Conservation (phyloP, 169 alveolate species). For the Pseudocohnilembus persalinus region DNA sequence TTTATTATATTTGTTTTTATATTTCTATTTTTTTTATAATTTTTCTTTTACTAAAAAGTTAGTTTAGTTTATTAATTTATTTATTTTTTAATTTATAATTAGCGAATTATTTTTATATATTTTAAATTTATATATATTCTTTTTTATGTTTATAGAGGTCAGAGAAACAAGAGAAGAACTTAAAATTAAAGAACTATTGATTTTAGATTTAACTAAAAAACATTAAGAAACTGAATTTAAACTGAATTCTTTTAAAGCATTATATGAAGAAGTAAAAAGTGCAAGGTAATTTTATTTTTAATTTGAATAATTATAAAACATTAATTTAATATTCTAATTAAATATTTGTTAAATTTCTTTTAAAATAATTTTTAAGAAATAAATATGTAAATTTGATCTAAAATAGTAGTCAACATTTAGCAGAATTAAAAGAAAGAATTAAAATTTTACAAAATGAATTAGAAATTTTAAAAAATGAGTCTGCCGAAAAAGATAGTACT, state of each 20-base stretch:
- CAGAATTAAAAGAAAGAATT: conserved; percentile 87
- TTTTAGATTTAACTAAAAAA: conserved; percentile 78
- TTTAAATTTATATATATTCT: too few species aligned
- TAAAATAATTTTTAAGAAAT: conserved; percentile 67
- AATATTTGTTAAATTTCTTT: too few species aligned
- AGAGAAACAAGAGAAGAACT: conserved; percentile 83
- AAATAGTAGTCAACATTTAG: conserved; percentile 81
- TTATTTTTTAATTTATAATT: background rate
- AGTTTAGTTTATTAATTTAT: too few species aligned
- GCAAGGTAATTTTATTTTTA: conserved; percentile 42
- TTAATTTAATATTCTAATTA: too few species aligned
- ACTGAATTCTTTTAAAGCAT: conserved; percentile 73
- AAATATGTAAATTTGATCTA: conserved; percentile 84
- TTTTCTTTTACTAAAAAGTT: too few species aligned
- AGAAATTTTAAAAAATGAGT: conserved; percentile 86
- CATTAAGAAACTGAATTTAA: conserved; percentile 79
- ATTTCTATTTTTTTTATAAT: too few species aligned
- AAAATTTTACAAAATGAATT: conserved; percentile 86
- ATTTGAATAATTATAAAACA: background rate
- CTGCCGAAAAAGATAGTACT: conserved; percentile 81
- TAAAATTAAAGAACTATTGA: conserved; percentile 80
- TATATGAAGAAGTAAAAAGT: conserved; percentile 84
- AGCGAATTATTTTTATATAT: too few species aligned
- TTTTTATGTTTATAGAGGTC: conserved; percentile 70
- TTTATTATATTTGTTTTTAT: too few species aligned